Evolutionary conservation across 2,329 filamentous ascomycete genomes (phyloP).

Genomic region (Furcasterigmium furcatum): DNA sequence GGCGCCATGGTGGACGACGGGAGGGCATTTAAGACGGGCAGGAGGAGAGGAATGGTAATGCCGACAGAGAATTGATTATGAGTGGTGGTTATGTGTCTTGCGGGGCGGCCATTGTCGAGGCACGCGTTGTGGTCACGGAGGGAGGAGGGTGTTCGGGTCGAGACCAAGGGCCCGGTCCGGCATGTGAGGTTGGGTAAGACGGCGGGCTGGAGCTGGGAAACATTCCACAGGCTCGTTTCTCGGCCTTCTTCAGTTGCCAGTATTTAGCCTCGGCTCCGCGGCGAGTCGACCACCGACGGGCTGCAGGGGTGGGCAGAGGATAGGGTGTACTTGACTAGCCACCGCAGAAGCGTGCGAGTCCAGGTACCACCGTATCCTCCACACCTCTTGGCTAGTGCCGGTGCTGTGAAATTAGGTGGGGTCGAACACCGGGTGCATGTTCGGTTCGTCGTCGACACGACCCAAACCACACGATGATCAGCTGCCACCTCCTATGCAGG

Average conservation of each 20-base stretch:
- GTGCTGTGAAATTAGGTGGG: neutral
- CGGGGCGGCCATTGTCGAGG: neutral
- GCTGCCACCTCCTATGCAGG: neutral
- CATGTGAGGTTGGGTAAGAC: neutral
- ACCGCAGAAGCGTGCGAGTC: too few species aligned
- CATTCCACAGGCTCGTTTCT: neutral
- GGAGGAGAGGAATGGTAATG: neutral
- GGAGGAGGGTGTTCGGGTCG: neutral
- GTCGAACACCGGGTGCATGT: neutral
- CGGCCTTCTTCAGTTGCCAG: too few species aligned
- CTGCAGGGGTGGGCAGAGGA: too few species aligned
- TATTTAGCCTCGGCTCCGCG: too few species aligned
- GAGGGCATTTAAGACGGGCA: neutral
- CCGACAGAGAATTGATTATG: neutral
- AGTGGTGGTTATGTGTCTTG: neutral
- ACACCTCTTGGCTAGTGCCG: neutral
- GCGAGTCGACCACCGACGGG: too few species aligned
- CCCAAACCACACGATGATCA: neutral
- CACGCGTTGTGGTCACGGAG: neutral
- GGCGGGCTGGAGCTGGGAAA: neutral
- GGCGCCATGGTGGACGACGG: slow-evolving; percentile 36
- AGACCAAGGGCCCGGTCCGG: neutral
- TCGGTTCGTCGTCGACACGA: neutral
- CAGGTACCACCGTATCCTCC: neutral
- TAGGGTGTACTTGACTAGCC: too few species aligned